Base-by-base conservation (phyloP, 148 eudicot species). In the Arctostaphylos glauca region DNA sequence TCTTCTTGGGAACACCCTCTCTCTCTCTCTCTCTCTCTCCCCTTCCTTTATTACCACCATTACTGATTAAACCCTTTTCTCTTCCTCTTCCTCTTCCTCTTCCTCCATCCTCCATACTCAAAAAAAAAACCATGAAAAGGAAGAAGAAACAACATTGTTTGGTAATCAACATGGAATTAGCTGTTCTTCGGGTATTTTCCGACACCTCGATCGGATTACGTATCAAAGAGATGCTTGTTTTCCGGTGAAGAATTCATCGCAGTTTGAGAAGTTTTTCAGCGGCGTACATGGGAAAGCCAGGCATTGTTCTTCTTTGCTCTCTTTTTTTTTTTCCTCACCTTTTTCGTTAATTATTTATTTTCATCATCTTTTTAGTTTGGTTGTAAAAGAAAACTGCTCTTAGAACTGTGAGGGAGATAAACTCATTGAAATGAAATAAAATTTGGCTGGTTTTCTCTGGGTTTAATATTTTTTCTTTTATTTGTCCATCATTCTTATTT, bases 271-370 rank as follows among this genome's bases (percentile, higher is more conserved):
- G 38, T 72, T 77, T 62, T 59, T 77, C 62, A 23, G 77, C 83
- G 89, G 89, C 87, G 87, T 87, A 87, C 89, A 87, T 77, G 89
- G 89, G 86, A 85, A 85, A 83, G 89, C 87, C 89, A 87, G 89
- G 89, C 89, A 87, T 77, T 87, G 75, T 72, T 80, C 76, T 83
- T 66, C 58, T 52, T 71, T 43, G 64, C 66, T 41, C 70, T 41
- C 12, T 75, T 64, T 15, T 43, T 13, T 3, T 49, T 74, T n/a
- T 16, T 3, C 56, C 66, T 81, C 58, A 5, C 2, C 15, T 41
- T 5, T 21, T 15, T 5, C 21, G 46, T 14, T 62, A 49, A 60
- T 76, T 82, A 41, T 59, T 48, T 58, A 25, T 64, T 76, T 3
- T 76, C 47, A 3, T 14, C 46, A 14, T 64, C 31, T 38, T 76